Conservation (phyloP, 2,329 filamentous ascomycete genomes). For the Aureobasidium musti region DNA sequence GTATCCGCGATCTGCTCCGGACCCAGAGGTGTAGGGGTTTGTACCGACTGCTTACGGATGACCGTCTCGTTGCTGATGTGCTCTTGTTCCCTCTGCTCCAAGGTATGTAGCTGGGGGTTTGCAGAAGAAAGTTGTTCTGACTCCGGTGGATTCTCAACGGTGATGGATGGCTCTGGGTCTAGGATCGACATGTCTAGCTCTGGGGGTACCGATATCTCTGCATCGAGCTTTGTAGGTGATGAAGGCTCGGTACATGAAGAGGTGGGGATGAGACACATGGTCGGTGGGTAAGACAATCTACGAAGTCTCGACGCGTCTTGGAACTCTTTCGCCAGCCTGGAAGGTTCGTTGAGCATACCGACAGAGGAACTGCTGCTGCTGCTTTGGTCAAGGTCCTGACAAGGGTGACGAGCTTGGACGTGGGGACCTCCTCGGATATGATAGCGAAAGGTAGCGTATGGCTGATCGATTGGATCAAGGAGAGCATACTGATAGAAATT, state of each 20-base stretch:
- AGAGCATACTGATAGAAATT: constrained; percentile 54
- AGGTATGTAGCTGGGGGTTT: not conserved
- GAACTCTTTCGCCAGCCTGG: not conserved
- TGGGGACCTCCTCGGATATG: constrained; percentile 30
- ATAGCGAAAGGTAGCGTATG: constrained; percentile 51
- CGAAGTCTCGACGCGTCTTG: constrained; percentile 10
- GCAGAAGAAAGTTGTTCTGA: not conserved
- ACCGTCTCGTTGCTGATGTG: not conserved
- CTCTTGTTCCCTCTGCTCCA: not conserved
- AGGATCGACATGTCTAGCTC: constrained; percentile 5
- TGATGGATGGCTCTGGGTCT: not conserved
- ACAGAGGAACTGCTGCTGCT: not conserved
- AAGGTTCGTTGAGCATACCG: not conserved
- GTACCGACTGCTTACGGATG: not conserved
- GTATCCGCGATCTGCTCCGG: not conserved
- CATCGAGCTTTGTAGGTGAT: constrained; percentile 18
- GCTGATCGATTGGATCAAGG: constrained; percentile 51
- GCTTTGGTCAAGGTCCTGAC: not conserved
- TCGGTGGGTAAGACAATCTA: constrained; percentile 24
- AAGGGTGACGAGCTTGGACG: not conserved
- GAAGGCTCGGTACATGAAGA: constrained; percentile 12
- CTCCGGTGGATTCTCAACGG: not conserved
- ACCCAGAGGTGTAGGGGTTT: constrained; percentile 6
- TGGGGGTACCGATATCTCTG: not conserved
- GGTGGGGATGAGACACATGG: constrained; percentile 9